These are phyloP conservation scores for Plasmodium ovale DNA, from an alignment of 169 alveolate species.

Conservation along the genomic window DNA sequence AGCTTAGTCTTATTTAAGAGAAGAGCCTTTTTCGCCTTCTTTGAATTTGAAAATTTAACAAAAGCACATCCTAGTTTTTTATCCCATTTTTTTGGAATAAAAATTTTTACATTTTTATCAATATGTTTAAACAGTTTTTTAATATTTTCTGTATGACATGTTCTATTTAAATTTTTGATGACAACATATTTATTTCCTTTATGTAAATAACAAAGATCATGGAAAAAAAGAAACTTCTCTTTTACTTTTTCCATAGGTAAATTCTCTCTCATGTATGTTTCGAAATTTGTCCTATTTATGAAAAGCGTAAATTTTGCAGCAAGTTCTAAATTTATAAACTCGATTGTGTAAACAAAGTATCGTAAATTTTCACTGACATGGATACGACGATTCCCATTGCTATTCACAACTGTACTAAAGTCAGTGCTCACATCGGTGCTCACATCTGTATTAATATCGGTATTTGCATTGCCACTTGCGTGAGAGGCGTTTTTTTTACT, in stretches of 20 bases:
- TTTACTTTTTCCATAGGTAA: not conserved
- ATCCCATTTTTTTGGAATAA: slow-evolving; percentile 54
- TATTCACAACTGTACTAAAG: too few relatives aligned
- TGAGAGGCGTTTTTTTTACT: not conserved
- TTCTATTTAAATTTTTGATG: slow-evolving; percentile 54
- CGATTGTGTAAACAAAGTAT: slow-evolving; percentile 28
- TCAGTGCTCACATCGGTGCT: not conserved
- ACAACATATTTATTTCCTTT: slow-evolving; percentile 29
- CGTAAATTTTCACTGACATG: too few relatives aligned
- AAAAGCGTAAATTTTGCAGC: slow-evolving; percentile 9
- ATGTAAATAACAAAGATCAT: slow-evolving; percentile 23
- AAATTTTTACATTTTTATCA: slow-evolving; percentile 15
- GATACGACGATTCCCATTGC: too few relatives aligned
- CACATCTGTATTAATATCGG: not conserved
- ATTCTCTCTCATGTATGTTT: slow-evolving; percentile 25
- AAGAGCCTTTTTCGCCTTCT: slow-evolving; percentile 34
- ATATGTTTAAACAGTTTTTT: slow-evolving; percentile 48
- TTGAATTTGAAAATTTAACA: slow-evolving; percentile 33
- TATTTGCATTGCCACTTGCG: not conserved
- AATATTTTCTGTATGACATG: slow-evolving; percentile 64
- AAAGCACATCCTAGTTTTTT: slow-evolving; percentile 64
- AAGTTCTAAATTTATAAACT: slow-evolving; percentile 36
- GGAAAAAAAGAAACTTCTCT: slow-evolving; percentile 1
- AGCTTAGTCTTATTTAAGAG: slow-evolving; percentile 24
- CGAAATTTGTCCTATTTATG: slow-evolving; percentile 25